phyloP scores from a whole-genome alignment of 352 stramenopile genomes.

The Phytopythium helicoides region DNA sequence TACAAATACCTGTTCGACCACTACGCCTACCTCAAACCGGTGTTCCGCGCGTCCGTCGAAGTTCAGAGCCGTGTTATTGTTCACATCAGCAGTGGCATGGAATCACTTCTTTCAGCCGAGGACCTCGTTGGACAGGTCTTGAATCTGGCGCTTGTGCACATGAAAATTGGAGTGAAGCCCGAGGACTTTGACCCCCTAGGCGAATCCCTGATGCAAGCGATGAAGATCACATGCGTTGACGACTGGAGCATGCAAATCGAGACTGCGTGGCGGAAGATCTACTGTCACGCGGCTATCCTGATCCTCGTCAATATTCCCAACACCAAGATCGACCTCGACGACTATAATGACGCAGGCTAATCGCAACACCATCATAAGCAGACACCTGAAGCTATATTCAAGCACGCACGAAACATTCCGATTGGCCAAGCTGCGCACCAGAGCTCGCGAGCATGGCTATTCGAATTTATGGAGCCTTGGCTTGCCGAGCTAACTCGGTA shows the following conservation, averaged over 20 bases:
- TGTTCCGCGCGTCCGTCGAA: constrained; percentile 59
- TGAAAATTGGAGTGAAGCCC: constrained; percentile 66
- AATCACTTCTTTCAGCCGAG: constrained; percentile 50
- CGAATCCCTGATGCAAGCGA: constrained; percentile 55
- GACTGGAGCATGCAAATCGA: constrained; percentile 53
- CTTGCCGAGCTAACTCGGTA: constrained; percentile 14
- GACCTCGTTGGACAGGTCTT: constrained; percentile 61
- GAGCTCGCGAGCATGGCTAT: too few species aligned
- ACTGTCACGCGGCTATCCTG: constrained; percentile 54
- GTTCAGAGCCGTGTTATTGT: constrained; percentile 61
- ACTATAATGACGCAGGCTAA: constrained; percentile 28
- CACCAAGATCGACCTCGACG: constrained; percentile 36
- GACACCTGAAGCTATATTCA: too few species aligned
- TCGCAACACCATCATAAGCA: background rate
- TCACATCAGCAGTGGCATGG: constrained; percentile 65
- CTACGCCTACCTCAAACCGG: constrained; percentile 51
- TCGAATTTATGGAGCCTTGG: background rate
- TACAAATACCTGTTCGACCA: constrained; percentile 69
- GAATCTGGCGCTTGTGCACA: constrained; percentile 51
- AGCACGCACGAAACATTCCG: too few species aligned
- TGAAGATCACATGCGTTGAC: constrained; percentile 44
- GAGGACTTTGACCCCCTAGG: constrained; percentile 63
- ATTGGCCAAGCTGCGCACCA: background rate
- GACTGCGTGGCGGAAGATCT: constrained; percentile 51
- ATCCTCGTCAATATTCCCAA: constrained; percentile 70